A percentile compares a stretch with the other conserved stretches of the same genome.
These are phyloP conservation scores for Podila clonocystis DNA, from an alignment of 192 early-diverging fungal genomes.

Conservation along the genomic window DNA sequence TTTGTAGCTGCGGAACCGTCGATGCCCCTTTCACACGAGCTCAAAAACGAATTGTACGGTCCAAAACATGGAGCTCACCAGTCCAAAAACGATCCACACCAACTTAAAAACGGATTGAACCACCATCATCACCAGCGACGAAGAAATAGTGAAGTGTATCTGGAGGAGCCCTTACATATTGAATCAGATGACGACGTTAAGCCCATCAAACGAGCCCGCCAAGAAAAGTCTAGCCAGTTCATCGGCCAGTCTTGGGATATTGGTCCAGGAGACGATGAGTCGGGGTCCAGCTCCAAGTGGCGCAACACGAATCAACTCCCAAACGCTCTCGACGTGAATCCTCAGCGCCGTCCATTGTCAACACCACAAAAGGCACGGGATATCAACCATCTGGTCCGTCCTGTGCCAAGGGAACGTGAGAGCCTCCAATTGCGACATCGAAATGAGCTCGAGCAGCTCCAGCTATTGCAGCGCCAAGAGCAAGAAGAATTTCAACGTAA, in stretches of 20 bases:
- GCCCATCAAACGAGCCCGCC: conserved; percentile 5
- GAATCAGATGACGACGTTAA: conserved; percentile 25
- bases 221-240: conserved; percentile 18
- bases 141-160: neutral
- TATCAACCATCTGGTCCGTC: neutral
- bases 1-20: neutral
- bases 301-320: neutral
- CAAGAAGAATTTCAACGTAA: conserved; percentile 48
- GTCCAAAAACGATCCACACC: neutral
- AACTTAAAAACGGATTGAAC: neutral
- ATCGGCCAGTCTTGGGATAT: conserved; percentile 50
- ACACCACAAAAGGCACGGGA: neutral
- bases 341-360: neutral
- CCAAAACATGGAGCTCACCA: neutral
- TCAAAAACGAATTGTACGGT: neutral
- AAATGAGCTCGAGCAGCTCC: conserved; percentile 34
- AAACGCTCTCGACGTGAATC: neutral
- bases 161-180: neutral
- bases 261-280: conserved; percentile 14
- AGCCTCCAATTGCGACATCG: conserved; percentile 36
- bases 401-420: conserved; percentile 9
- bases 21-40: neutral
- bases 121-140: neutral
- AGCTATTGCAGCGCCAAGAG: conserved; percentile 35
- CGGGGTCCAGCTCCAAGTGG: neutral